Evolutionary conservation across 176 grass and related monocot species (phyloP).

Genomic region (Juncus inflexus): DNA sequence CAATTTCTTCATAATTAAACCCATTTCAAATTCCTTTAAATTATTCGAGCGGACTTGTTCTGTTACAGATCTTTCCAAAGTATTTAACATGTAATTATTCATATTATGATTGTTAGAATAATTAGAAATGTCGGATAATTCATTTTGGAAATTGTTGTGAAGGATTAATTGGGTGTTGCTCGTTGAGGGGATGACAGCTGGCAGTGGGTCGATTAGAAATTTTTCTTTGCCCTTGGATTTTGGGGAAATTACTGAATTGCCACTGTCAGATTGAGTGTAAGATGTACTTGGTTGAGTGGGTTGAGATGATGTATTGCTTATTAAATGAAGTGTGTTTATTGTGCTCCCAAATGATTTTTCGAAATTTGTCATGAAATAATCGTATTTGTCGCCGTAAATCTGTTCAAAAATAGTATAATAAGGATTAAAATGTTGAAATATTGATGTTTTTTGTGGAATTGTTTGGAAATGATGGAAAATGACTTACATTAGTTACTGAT

Average conservation of each 20-base stretch:
- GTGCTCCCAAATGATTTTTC: constrained; percentile 95
- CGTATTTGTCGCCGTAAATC: constrained; percentile 80
- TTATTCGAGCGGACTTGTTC: constrained; percentile 74
- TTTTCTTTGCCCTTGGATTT: constrained; percentile 29
- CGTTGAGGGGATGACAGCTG: constrained; percentile 20
- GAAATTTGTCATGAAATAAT: constrained; percentile 78
- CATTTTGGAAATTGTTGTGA: constrained; percentile 37
- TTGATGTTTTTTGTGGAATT: not conserved
- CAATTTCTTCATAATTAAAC: constrained; percentile 68
- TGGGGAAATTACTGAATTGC: constrained; percentile 24
- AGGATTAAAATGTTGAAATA: not conserved
- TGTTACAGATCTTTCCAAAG: constrained; percentile 66
- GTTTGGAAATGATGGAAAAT: constrained; percentile 7
- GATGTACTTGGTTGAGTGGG: constrained; percentile 20
- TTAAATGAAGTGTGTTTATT: constrained; percentile 68
- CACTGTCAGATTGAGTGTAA: constrained; percentile 31
- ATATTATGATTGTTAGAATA: constrained; percentile 18
- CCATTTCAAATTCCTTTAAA: constrained; percentile 82
- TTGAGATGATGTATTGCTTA: constrained; percentile 47
- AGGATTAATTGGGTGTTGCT: constrained; percentile 39
- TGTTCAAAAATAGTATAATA: constrained; percentile 38
- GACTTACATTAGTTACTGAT: constrained; percentile 80
- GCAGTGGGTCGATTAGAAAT: constrained; percentile 9
- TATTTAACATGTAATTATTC: constrained; percentile 45
- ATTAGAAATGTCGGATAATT: constrained; percentile 37